Evolutionary conservation across 345 rosid species (phyloP), one percentile per base, ranked within the genome.

Genomic region (Heritiera littoralis): DNA sequence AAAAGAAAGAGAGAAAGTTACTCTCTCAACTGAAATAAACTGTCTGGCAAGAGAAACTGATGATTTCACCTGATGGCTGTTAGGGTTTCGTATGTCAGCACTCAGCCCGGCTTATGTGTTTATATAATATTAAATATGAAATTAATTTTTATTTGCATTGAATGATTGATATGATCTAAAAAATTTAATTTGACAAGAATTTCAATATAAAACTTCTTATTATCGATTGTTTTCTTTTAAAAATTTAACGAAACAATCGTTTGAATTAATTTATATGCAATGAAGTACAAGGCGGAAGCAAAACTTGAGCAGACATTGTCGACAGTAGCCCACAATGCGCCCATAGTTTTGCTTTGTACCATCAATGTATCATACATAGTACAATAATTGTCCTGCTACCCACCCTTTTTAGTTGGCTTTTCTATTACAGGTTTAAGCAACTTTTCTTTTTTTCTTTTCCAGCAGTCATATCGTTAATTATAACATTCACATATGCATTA

Each of bases 271-370:
- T 72, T 35, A 14, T 59, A 3, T 40, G 66, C 35, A 74, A 58
- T 40, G 38, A 72, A 32, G 3, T 56, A 66, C 77, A 58, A 74
- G 65, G 9, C 65, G 23, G 3, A 63, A 64, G 5, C 3, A 41
- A 46, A 14, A 60, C 28, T 59, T 43, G 77, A n/a, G 58, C 32
- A 30, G 69, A 14, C 48, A 74, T 6, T 30, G 65, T 67, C 67
- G 78, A 13, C 55, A 7, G 51, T 73, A 80, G 65, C 41, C 76
- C 80, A 41, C 51, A 49, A 35, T 30, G 59, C 79, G 86, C 88
- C 85, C 86, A 84, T 80, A 43, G 85, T 83, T 86, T 86, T 77
- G 45, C 30, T 54, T 40, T 17, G 40, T 40, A 66, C n/a, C 58
- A 54, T 4, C 15, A 23, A 68, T 3, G 1, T 3, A 35, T 35